phyloP scores from a whole-genome alignment of 768 basidiomycete genomes.

The Boletellus ananas region DNA sequence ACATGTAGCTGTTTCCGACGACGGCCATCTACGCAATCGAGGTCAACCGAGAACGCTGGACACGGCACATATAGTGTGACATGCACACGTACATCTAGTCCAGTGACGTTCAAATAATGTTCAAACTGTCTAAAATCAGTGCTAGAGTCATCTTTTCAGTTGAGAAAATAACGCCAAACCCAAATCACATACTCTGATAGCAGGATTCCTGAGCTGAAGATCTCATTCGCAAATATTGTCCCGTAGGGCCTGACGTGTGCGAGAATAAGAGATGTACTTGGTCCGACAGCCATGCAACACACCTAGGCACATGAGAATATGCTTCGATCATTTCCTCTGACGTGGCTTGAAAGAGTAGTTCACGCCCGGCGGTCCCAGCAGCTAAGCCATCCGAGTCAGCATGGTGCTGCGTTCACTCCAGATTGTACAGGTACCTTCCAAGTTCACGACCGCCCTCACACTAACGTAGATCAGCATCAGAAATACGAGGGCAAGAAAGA shows the following conservation, averaged over 20 bases:
- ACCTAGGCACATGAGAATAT: constrained; percentile 81
- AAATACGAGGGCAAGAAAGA: constrained; percentile 1
- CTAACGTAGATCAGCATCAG: constrained; percentile 35
- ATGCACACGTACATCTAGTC: constrained; percentile 68
- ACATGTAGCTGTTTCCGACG: constrained; percentile 88
- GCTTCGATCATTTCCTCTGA: constrained; percentile 93
- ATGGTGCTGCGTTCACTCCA: neutral
- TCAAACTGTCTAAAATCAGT: constrained; percentile 97
- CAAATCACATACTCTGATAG: constrained; percentile 71
- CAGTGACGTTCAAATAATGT: constrained; percentile 83
- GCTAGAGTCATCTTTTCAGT: constrained; percentile 36
- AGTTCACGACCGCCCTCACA: constrained; percentile 82
- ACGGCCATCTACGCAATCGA: constrained; percentile 68
- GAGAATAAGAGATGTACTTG: neutral
- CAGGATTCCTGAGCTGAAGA: constrained; percentile 88
- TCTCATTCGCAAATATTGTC: constrained; percentile 84
- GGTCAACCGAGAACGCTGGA: neutral
- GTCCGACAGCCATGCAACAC: neutral
- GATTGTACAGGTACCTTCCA: constrained; percentile 59
- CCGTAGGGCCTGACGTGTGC: constrained; percentile 66
- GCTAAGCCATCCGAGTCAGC: constrained; percentile 39
- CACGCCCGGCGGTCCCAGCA: constrained; percentile 83
- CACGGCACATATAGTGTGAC: neutral
- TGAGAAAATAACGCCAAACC: neutral
- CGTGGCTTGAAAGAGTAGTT: constrained; percentile 93